Conservation (phyloP, 2,329 filamentous ascomycete genomes). For the Colletotrichum abscissum region DNA sequence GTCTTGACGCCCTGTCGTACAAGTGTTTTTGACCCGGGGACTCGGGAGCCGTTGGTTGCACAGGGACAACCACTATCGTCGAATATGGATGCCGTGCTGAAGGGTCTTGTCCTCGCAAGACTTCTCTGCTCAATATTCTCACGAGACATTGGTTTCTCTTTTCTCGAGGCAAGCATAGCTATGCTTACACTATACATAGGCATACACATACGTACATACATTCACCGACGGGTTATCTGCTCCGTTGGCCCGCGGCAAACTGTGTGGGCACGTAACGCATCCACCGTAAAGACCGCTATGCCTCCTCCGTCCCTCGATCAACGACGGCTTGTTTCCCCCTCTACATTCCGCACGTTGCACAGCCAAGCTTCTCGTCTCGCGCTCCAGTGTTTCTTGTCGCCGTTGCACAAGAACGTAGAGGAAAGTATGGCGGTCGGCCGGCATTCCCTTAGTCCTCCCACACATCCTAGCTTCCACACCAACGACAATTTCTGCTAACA, state of each 20-base stretch:
- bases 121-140: not conserved
- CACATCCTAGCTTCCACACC: not conserved
- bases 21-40: not conserved
- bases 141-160: not conserved
- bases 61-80: not conserved
- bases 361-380: not conserved
- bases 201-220: not conserved
- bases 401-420: constrained; percentile 12
- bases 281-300: not conserved
- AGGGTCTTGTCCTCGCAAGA: not conserved
- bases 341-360: not conserved
- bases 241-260: not conserved
- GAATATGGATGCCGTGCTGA: not conserved
- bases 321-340: not conserved
- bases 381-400: not conserved
- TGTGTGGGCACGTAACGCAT: not conserved
- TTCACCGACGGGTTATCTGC: not conserved
- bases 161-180: not conserved
- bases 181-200: not conserved
- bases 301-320: constrained; percentile 13
- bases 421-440: not conserved
- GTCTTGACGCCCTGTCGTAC: not conserved
- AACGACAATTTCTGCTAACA: not conserved
- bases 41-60: not conserved
- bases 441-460: not conserved